Evolutionary conservation across 768 basidiomycete species (phyloP), one percentile per base, ranked within the genome.

Genomic region (Cantharellus anzutake): DNA sequence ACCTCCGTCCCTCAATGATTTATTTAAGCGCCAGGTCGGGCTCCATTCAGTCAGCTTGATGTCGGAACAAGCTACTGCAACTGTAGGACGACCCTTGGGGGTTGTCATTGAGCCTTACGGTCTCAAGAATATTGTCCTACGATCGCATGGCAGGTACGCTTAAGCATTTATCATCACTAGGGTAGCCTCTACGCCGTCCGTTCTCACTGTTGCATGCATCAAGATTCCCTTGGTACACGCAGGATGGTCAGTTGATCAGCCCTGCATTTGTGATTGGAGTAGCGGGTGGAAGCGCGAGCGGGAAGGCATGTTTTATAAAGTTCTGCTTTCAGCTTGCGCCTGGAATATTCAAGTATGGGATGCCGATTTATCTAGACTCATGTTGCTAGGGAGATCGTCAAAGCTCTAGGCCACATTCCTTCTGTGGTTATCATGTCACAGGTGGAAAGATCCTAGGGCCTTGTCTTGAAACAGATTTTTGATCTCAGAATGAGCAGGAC

Each of bases 361-460:
- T 29, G 1, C 20, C 20, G 1, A 29, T 29, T 29, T 29, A 48
- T 38, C 16, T 58, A 90, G 88, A 91, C 88, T 34, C 83, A 87
- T 71, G 88, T 91, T 51, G 87, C 88, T 16, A 75, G 82, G 59
- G 81, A 88, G 67, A 86, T 91, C 57, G 82, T 91, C 38, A 78
- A 79, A 61, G 74, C 83, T 3, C 76, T 90, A 34, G 88, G 86
- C n/a, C 85, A 80, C 0, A 83, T 90, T 48, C 88, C 88, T 3
- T 81, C 83, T 53, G 85, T 98, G 42, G 81, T 94, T 58, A 96
- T 99, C 64, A 71, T 99, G 57, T 91, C 89, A 37, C 90, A 92
- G 72, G 86, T 84, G 52, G 48, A 41, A n/a, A 14, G 35, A 56
- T 34, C 53, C 14, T 34, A 29, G 20, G 5, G 14, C 20, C 40